Evolutionary conservation across 2,329 filamentous ascomycete genomes (phyloP).

Genomic region (Trichoderma harzianum): DNA sequence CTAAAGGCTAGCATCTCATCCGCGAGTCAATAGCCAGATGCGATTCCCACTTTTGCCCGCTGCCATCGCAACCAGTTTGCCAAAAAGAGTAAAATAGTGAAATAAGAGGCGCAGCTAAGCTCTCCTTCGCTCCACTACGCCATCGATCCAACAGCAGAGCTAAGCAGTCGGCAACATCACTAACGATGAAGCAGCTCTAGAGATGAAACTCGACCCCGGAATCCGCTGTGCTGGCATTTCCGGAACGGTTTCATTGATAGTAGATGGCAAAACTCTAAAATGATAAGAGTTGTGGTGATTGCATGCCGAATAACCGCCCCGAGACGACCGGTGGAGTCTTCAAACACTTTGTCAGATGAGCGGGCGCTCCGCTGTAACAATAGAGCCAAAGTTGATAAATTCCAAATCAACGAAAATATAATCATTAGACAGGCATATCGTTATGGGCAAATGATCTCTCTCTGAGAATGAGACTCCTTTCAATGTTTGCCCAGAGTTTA

Average conservation of each 20-base stretch:
- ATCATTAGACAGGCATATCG: neutral
- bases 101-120: neutral
- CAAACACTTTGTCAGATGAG: neutral
- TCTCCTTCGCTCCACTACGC: neutral
- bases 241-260: neutral
- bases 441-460: neutral
- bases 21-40: neutral
- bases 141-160: neutral
- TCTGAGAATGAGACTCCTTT: neutral
- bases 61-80: neutral
- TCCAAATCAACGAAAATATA: neutral
- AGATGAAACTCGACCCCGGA: neutral
- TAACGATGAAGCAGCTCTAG: neutral
- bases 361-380: neutral
- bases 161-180: neutral
- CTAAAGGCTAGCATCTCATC: neutral
- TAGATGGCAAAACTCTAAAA: neutral
- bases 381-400: neutral
- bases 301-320: neutral
- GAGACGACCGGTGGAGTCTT: neutral
- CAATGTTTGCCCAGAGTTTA: neutral
- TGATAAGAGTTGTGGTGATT: neutral
- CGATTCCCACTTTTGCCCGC: slow-evolving; percentile 6
- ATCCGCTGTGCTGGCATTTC: neutral
- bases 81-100: neutral